phyloP scores from a whole-genome alignment of 106 monocot species.

The Vanilla planifolia region DNA sequence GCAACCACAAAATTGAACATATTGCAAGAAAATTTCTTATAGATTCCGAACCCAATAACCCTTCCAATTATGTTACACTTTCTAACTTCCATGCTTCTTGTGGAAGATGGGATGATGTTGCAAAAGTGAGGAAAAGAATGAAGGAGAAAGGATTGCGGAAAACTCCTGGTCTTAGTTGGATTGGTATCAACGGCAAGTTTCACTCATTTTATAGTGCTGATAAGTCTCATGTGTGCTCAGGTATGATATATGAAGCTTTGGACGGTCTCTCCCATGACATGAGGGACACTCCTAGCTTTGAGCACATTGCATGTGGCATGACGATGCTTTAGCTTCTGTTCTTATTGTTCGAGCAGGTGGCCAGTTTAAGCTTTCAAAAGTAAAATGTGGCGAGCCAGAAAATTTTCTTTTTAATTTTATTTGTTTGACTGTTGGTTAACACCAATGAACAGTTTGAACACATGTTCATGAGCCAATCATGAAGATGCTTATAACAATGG shows the following conservation, averaged over 20 bases:
- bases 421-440: too few relatives aligned
- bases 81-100: constrained; percentile 73
- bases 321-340: background rate
- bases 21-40: constrained; percentile 44
- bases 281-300: constrained; percentile 12
- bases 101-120: constrained; percentile 60
- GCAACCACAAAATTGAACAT: constrained; percentile 44
- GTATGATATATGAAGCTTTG: constrained; percentile 28
- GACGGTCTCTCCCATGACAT: constrained; percentile 21
- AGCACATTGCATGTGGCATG: background rate
- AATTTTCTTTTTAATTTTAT: too few relatives aligned
- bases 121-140: constrained; percentile 53
- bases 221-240: constrained; percentile 29
- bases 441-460: too few relatives aligned
- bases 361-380: too few relatives aligned
- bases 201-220: constrained; percentile 42
- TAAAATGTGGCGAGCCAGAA: too few relatives aligned
- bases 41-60: constrained; percentile 46
- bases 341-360: background rate
- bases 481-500: too few relatives aligned
- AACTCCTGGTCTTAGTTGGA: constrained; percentile 63
- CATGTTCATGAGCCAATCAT: too few relatives aligned
- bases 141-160: constrained; percentile 43
- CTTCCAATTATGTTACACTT: constrained; percentile 54
- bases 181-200: constrained; percentile 24